phyloP scores from a whole-genome alignment of 108 stramenopile genomes.

The Skeletonema potamos region DNA sequence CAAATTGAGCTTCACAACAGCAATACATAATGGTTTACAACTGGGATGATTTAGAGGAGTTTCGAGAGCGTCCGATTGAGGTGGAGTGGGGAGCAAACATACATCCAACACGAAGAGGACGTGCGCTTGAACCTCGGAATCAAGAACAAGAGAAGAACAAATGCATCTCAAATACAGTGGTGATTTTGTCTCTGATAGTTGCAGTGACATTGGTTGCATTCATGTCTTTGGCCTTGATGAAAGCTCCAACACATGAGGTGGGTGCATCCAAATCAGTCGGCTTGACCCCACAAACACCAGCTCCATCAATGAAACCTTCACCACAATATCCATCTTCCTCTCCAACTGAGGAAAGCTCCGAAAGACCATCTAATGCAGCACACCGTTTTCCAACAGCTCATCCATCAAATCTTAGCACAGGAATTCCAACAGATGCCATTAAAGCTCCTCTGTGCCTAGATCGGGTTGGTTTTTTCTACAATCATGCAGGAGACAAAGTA shows the following conservation, averaged over 20 bases:
- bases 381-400: neutral
- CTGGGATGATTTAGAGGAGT: conserved; percentile 25
- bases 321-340: conserved; percentile 2
- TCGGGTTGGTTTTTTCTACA: conserved; percentile 19
- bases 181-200: conserved; percentile 9
- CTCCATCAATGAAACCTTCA: conserved; percentile 13
- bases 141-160: neutral
- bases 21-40: conserved; percentile 32
- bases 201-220: conserved; percentile 10
- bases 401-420: neutral
- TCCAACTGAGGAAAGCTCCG: neutral
- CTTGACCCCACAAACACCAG: neutral
- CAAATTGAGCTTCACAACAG: neutral
- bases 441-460: conserved; percentile 24
- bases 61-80: conserved; percentile 8
- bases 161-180: neutral
- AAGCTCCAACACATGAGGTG: neutral
- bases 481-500: conserved; percentile 22
- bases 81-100: conserved; percentile 31
- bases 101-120: conserved; percentile 12
- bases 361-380: neutral
- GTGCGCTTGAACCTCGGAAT: neutral
- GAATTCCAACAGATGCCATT: neutral
- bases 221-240: conserved; percentile 5
- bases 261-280: neutral